These are phyloP conservation scores for Heteromeles arbutifolia DNA, from an alignment of 306 rosid species.

Conservation along the genomic window DNA sequence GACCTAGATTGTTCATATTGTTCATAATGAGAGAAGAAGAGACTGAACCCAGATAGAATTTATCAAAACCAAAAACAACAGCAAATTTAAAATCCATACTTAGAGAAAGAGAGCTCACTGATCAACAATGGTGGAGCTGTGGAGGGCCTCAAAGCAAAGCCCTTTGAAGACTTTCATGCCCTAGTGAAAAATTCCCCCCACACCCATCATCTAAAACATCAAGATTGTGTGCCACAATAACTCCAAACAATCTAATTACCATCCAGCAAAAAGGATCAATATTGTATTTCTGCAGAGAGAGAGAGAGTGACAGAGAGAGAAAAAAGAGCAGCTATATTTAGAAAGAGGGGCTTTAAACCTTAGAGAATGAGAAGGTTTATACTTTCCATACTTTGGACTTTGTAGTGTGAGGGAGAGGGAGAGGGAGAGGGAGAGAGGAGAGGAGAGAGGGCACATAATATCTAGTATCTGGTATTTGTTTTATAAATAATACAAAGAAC, in stretches of 20 bases:
- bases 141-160: constrained; percentile 36
- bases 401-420: background rate
- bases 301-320: constrained; percentile 8
- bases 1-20: constrained; percentile 9
- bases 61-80: constrained; percentile 1
- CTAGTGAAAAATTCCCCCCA: constrained; percentile 42
- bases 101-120: constrained; percentile 45
- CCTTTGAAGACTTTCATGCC: constrained; percentile 64
- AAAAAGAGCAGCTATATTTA: constrained; percentile 8
- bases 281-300: background rate
- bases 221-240: constrained; percentile 24
- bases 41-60: constrained; percentile 18
- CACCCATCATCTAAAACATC: constrained; percentile 39
- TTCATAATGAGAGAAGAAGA: constrained; percentile 13
- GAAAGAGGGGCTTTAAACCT: background rate
- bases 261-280: constrained; percentile 19
- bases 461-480: constrained; percentile 7
- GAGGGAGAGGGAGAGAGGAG: background rate
- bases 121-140: constrained; percentile 59
- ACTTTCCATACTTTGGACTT: background rate
- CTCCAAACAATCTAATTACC: constrained; percentile 20
- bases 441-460: constrained; percentile 5
- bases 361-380: background rate
- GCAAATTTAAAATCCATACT: constrained; percentile 1
- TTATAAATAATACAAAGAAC: constrained; percentile 11